Evolutionary conservation across 331 rosid species (phyloP), one percentile per base, ranked within the genome.

Genomic region (Malus hybrid): DNA sequence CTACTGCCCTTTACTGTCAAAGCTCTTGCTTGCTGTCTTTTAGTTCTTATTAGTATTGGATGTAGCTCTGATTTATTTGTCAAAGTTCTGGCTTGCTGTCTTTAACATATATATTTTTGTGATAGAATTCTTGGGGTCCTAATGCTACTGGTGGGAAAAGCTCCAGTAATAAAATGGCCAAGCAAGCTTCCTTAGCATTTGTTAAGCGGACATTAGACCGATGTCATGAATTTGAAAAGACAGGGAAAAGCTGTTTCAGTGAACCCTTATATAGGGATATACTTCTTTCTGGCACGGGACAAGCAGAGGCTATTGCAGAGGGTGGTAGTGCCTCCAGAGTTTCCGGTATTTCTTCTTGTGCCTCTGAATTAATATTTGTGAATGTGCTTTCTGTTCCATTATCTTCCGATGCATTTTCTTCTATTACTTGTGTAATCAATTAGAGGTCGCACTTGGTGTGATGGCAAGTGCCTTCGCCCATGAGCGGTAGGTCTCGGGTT

Each of bases 181-280:
- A 87, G 89, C 97, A 87, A 78, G 90, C 97, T 85, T 87, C 97
- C 28, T 75, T 85, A 73, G 87, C 86, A 77, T 86, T 91, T 90
- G 90, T 90, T 73, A 93, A 87, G 84, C 88, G 93, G 77, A 90
- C 97, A 52, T 83, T 91, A 85, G 92, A 88, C 44, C 87, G 86
- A 67, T 91, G 91, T 77, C 96, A 71, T 80, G 88, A 85, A 69
- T 91, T 79, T 88, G 93, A 93, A 86, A 87, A 80, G 56, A 88
- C 93, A 32, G 96, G 97, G 76, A 90, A 84, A 87, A 93, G 98
- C 87, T 88, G 93, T 90, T 93, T 93, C 84, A 83, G 85, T 2
- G 97, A 87, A 63, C 87, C 94, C 44, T 70, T 79, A 72, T 91
- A 86, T 83, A 87, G 78, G 87, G 93, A 87, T 80, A 85, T 75